Evolutionary conservation across 768 basidiomycete species (phyloP), one percentile per base, ranked within the genome.

Genomic region (Lactarius pseudohatsudake): DNA sequence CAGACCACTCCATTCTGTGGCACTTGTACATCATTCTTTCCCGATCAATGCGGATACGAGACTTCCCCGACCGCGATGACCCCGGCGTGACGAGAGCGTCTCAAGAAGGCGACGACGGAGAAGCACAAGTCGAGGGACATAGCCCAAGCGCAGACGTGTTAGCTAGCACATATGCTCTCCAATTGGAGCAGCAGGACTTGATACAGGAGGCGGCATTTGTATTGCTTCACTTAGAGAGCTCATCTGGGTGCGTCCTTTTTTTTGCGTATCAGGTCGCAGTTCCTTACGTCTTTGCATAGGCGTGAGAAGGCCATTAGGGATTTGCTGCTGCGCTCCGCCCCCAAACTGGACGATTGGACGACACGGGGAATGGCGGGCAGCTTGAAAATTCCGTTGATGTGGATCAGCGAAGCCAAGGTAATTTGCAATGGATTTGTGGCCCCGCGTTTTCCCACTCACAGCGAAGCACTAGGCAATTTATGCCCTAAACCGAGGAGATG

Each of bases 381-480:
- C 72, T 78, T 97, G 36, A 88, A 88, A 69, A 84, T 98, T 38
- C 97, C 97, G 0, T 76, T 85, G 61, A 76, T 84, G 6, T 99
- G 96, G 96, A 83, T 98, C n/a, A 84, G 89, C 45, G 92, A 96
- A 74, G 91, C 94, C 13, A 90, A 91, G 84, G 94, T 92, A 55
- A 64, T 77, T 55, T 57, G 38, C 64, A 59, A 57, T 64, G 38
- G 20, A 47, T 18, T 55, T 59, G 20, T 26, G 47, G 38, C 60
- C 67, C 18, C 43, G 9, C 41, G 34, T 36, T 60, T 18, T 6
- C 43, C 20, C 20, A 41, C 64, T 65, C 32, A 65, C 53, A 9
- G n/a, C 50, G 50, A 69, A 54, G 53, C 41, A 53, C 32, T 72
- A 92, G 94, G 93, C 89, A 7, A 81, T 86, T 57, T 79, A 84